Evolutionary conservation across 1,284 basidiomycete species (phyloP), one percentile per base, ranked within the genome.

Genomic region (Porodaedalea pini): DNA sequence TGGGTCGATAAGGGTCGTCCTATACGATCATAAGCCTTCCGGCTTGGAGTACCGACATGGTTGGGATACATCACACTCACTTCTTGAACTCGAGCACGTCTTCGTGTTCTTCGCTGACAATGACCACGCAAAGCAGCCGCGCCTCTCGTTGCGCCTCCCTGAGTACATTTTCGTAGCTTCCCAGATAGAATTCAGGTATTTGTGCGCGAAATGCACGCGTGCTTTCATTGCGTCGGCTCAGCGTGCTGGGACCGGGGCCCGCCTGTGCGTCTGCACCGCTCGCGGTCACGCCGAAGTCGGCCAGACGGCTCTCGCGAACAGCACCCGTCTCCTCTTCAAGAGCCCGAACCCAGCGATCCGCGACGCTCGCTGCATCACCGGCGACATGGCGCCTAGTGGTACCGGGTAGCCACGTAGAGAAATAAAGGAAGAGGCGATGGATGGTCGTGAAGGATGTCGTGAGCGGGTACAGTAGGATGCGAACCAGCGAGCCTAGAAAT

Each of bases 61-160:
- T 36, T 41, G n/a, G 47, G 8, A 54, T 29, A 15, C 45, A 32
- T 41, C 19, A 52, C 2, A 63, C 78, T 27, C 49, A 87, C 85
- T 85, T 79, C 72, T 94, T 94, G 75, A 98, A 98, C 62, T 86
- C 85, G 1, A 85, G 76, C 39, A 89, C 89, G 65, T 95, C 87
- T 66, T 96, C 92, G 65, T 98, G 94, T 66, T 97, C 94, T 36
- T 85, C 84, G 65, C 90, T 93, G 49, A 94, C 86, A n/a, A 98
- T 76, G 0, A 98, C 72, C 1, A 95, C 81, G 64, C 91, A 89
- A 0, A 88, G 86, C 47, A 97, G 79, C 69, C 82, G 82, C 23
- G 81, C 74, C 47, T 95, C 86, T 52, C 77, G 80, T 67, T 92
- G 82, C 58, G 91, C 88, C 15, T 71, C 68, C 48, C 81, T 78